phyloP scores from a whole-genome alignment of 768 basidiomycete species.

The Rickenella mellea region DNA sequence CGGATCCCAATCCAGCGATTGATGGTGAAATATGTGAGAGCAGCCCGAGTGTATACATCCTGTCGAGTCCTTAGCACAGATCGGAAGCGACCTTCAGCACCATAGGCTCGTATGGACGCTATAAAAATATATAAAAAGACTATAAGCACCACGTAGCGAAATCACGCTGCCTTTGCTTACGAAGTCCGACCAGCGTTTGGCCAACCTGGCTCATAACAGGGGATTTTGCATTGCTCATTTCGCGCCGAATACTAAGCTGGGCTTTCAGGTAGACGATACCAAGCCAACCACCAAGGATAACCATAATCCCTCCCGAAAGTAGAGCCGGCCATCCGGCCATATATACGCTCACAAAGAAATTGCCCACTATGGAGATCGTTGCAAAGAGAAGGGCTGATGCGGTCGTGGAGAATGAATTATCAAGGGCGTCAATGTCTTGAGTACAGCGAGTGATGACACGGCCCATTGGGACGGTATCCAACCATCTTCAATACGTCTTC shows the following conservation, averaged over 20 bases:
- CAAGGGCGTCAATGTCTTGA: constrained; percentile 11
- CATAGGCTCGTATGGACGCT: constrained; percentile 53
- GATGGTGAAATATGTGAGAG: constrained; percentile 42
- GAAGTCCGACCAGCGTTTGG: constrained; percentile 8
- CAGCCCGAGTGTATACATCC: constrained; percentile 39
- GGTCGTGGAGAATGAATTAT: constrained; percentile 1
- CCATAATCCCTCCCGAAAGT: not conserved
- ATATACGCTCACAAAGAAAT: constrained; percentile 4
- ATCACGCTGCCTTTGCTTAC: no score
- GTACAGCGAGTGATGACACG: constrained; percentile 22
- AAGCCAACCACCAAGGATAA: not conserved
- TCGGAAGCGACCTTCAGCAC: constrained; percentile 40
- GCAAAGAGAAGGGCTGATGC: not conserved
- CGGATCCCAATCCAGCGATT: constrained; percentile 38
- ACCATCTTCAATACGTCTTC: constrained; percentile 11
- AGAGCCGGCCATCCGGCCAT: not conserved
- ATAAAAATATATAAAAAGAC: not conserved
- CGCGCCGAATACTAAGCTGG: constrained; percentile 26
- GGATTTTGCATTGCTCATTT: constrained; percentile 15
- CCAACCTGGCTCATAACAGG: constrained; percentile 10
- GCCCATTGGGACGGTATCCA: constrained; percentile 19
- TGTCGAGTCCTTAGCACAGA: constrained; percentile 38
- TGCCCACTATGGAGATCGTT: constrained; percentile 7
- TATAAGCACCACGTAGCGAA: no score
- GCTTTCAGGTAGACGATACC: constrained; percentile 31